Base-by-base conservation (phyloP, 306 rosid species). In the Herpetospermum pedunculosum region DNA sequence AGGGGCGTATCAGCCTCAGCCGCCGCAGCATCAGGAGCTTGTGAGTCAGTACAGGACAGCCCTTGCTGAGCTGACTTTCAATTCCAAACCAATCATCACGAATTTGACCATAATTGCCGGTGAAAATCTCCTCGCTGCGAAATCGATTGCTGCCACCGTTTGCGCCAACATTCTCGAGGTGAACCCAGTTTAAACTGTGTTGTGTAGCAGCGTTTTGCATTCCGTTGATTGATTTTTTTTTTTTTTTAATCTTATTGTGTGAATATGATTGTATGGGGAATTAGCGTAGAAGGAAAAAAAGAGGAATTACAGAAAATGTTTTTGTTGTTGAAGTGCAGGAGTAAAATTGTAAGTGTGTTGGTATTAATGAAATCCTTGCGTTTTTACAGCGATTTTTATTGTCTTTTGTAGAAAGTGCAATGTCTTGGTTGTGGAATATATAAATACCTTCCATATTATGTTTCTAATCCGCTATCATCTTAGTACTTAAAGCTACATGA, bases 121-220 rank as follows among this genome's bases (percentile, higher is more conserved):
- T 0, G 98, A 92, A 84, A 90, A 81, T 41, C 81, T 75, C 40
- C 76, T 75, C 48, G 93, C 96, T 0, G 92, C 87, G 1, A 87
- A 90, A 81, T 85, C 96, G 1, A 78, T 92, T 18, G 85, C 91
- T 3, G 82, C 83, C 5, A 82, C 92, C 16, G 83, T 95, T 72
- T 95, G 96, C 80, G 58, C 77, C 76, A 85, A 95, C 82, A 92
- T 95, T 80, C 38, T 95, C 37, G 99, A 95, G 99, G 99, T 95
- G 97, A 95, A 87, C 84, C 78, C 75, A 70, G 87, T 84, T 84
- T 84, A 84, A 75, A 73, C 73, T 84, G 77, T 85, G 85, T 55
- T 84, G 77, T 85, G 85, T 55, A 68, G 80, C 55, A 82, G 80
- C 77, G 62, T 85, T 65, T 46, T 82, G 74, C 77, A 70, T 82